Percentiles rank a stretch among this genome's conserved stretches.
These are phyloP conservation scores for Chytriomyces confervae DNA, from an alignment of 192 early-diverging fungal species.

Conservation along the genomic window DNA sequence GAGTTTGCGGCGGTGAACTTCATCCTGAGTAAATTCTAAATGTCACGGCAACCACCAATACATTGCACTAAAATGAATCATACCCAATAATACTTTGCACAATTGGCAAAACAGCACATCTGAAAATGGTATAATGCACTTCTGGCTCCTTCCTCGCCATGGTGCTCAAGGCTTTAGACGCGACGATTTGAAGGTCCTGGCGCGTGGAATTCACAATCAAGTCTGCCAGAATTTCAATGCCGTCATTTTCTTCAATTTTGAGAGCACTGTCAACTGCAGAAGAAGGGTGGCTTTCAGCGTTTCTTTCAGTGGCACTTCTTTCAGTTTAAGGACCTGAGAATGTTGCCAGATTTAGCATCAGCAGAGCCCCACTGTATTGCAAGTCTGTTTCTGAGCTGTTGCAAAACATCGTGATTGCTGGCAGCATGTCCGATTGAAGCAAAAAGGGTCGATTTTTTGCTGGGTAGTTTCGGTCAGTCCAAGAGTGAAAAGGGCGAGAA, in stretches of 20 bases:
- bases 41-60: not conserved
- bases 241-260: constrained; percentile 22
- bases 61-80: too few species aligned
- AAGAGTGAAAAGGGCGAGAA: not conserved
- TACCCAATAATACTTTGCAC: constrained; percentile 17
- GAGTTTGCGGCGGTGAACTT: constrained; percentile 12
- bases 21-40: not conserved
- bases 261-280: constrained; percentile 39
- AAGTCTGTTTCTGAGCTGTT: constrained; percentile 52
- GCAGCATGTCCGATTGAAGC: constrained; percentile 39
- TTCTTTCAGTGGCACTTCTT: constrained; percentile 28
- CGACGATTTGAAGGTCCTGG: constrained; percentile 49
- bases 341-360: constrained; percentile 57
- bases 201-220: constrained; percentile 30
- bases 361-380: constrained; percentile 57
- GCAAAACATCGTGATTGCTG: constrained; percentile 51
- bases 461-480: not conserved
- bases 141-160: constrained; percentile 37
- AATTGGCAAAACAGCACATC: not conserved
- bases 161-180: constrained; percentile 46
- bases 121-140: constrained; percentile 22
- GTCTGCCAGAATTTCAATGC: constrained; percentile 36
- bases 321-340: constrained; percentile 45
- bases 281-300: too few species aligned
- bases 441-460: constrained; percentile 35